Conservation (phyloP, 345 rosid genomes). For the sweet orange (Citrus sinensis) region DVS_A1.0 CM039168.1:13467501-13468000, state of each 20-base stretch:
- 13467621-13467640: no score
- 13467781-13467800: background rate
- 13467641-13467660: background rate
- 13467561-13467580: no score
- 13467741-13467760: background rate
- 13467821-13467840: constrained; percentile 41
- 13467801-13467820: constrained; percentile 1
- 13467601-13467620: no score
- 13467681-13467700: background rate
- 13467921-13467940: constrained; percentile 24
- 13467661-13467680: background rate
- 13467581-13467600: no score
- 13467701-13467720: background rate
- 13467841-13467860: constrained; percentile 47
- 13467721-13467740: background rate
- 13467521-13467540: no score
- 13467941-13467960: background rate
- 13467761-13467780: background rate
- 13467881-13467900: constrained; percentile 34
- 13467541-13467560: no score
- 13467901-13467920: constrained; percentile 29
- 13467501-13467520: no score
- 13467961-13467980: background rate
- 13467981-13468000: background rate
- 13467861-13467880: constrained; percentile 45